Percentiles rank a stretch among this genome's conserved stretches.
These are phyloP conservation scores for Rhizophlyctis rosea DNA, from an alignment of 192 early-diverging fungal genomes.

Conservation along the genomic window DNA sequence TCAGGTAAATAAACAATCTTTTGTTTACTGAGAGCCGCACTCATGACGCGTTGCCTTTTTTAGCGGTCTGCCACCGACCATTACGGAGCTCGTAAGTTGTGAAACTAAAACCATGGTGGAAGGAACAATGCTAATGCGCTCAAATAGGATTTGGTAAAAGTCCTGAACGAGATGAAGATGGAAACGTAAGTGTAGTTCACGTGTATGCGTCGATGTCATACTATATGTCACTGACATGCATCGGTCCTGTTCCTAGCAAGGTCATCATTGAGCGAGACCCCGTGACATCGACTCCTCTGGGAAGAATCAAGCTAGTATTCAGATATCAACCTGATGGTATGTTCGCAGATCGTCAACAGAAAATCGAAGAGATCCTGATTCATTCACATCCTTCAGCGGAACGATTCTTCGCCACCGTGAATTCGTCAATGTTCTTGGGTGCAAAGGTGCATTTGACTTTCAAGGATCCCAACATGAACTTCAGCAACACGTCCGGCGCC, in stretches of 20 bases:
- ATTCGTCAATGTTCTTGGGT: constrained; percentile 48
- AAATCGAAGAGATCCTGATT: not conserved
- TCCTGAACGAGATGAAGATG: constrained; percentile 43
- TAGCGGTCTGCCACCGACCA: constrained; percentile 43
- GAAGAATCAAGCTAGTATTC: constrained; percentile 42
- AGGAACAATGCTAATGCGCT: not conserved
- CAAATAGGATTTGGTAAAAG: constrained; percentile 41
- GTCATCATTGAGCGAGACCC: constrained; percentile 43
- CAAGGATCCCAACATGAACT: constrained; percentile 54
- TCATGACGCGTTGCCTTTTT: not conserved
- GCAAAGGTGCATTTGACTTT: constrained; percentile 46
- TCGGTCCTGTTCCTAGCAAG: constrained; percentile 27
- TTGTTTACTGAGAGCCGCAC: constrained; percentile 3
- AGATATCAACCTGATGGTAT: constrained; percentile 45
- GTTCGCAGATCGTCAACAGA: not conserved
- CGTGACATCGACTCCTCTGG: constrained; percentile 26
- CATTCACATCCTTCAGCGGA: constrained; percentile 31
- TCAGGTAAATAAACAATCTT: constrained; percentile 29
- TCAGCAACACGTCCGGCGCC: constrained; percentile 47
- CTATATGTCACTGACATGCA: not conserved
- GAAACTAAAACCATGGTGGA: not conserved
- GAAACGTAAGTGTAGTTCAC: constrained; percentile 28
- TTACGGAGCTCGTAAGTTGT: constrained; percentile 41
- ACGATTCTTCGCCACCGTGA: constrained; percentile 50
- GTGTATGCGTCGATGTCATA: not conserved